Conservation (phyloP, 352 stramenopile genomes). For the Globisporangium recalcitrans region DNA sequence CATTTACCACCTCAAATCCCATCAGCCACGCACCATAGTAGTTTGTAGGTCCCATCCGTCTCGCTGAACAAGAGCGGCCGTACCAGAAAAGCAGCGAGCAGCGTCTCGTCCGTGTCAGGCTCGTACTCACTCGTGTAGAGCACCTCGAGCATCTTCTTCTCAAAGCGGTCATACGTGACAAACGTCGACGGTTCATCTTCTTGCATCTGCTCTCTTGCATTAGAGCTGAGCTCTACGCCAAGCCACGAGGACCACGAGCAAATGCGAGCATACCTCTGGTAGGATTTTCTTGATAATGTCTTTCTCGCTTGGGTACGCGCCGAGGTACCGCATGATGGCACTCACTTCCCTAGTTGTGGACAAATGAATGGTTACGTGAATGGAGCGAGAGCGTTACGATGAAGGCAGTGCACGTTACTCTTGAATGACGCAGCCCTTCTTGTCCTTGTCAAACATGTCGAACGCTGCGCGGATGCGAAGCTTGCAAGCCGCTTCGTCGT, state of each 20-base stretch:
- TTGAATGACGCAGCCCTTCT: constrained; percentile 86
- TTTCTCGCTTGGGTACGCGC: constrained; percentile 86
- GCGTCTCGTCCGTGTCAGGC: constrained; percentile 81
- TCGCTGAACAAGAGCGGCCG: too few relatives aligned
- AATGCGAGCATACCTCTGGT: constrained; percentile 45
- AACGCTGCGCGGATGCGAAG: constrained; percentile 78
- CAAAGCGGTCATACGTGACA: constrained; percentile 87
- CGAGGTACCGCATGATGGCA: constrained; percentile 89
- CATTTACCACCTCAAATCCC: background rate
- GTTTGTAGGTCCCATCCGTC: too few relatives aligned
- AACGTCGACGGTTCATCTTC: constrained; percentile 88
- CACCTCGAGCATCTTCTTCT: constrained; percentile 92
- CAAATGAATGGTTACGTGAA: background rate
- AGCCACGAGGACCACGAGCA: background rate
- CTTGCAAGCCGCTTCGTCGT: constrained; percentile 45
- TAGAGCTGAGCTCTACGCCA: background rate
- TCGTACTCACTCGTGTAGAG: constrained; percentile 87
- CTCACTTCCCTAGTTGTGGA: constrained; percentile 66
- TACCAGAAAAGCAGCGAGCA: constrained; percentile 76
- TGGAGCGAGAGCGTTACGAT: background rate
- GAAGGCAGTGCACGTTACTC: constrained; percentile 32
- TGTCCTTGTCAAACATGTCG: constrained; percentile 91
- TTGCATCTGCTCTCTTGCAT: constrained; percentile 54
- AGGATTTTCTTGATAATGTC: constrained; percentile 91
- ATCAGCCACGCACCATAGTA: background rate